These are phyloP conservation scores for Aquilaria malaccensis DNA, from an alignment of 345 rosid species.

Conservation along the genomic window DNA sequence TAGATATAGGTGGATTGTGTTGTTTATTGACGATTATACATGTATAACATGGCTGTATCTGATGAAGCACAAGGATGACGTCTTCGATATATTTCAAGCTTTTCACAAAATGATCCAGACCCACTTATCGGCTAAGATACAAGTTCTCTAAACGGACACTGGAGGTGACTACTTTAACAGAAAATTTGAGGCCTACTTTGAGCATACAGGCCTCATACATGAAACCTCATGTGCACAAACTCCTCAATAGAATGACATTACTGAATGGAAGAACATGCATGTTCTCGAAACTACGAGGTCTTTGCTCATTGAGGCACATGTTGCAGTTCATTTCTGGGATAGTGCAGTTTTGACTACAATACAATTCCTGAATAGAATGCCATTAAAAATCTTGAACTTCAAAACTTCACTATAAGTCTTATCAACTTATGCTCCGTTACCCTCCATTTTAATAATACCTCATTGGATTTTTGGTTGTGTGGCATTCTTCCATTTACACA, in stretches of 20 bases:
- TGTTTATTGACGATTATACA: background rate
- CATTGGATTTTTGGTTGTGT: background rate
- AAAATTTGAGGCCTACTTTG: background rate
- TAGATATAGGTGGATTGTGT: background rate
- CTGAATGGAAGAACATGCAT: background rate
- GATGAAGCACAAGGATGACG: no score
- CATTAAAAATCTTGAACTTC: no score
- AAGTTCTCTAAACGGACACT: background rate
- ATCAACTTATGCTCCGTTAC: no score
- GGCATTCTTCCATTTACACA: background rate
- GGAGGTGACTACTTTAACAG: background rate
- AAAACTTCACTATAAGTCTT: no score
- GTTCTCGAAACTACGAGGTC: background rate
- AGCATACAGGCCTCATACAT: background rate
- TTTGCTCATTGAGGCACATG: background rate
- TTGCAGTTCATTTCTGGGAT: background rate
- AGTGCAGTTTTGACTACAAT: no score
- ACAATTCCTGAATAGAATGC: no score
- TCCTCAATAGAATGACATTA: background rate
- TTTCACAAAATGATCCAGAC: slow-evolving; percentile 5
- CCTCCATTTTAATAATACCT: no score
- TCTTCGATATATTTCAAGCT: background rate
- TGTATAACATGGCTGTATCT: background rate
- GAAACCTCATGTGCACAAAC: background rate
- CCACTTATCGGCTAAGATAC: background rate